Evolutionary conservation across 2,329 filamentous ascomycete genomes (phyloP), one percentile per base, ranked within the genome.

Genomic region (Phaeophleospora eucalypticola): DNA sequence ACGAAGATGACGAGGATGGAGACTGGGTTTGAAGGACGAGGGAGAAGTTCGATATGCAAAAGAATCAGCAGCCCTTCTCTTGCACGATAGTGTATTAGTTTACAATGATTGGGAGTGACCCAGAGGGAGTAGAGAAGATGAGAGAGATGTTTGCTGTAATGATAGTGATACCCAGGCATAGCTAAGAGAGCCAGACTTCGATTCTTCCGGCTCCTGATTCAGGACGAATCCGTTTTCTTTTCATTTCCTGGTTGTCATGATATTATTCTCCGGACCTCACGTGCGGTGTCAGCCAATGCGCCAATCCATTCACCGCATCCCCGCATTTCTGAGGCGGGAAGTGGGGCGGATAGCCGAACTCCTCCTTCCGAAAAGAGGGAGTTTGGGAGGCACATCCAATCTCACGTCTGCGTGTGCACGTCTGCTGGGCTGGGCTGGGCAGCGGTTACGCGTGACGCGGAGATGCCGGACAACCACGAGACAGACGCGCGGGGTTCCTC

Each of bases 1-100:
- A 48, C 14, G 48, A 52, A 16, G 59, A 60, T 44, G 52, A 56
- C 19, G 60, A 56, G 16, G 54, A 57, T 41, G 58, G 48, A 15
- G 58, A 44, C 1, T 60, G 58, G 58, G 52, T 44, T 17, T 59
- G 27, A 42, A 21, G 14, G 20, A 29, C 24, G 24, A 12, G 24
- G 12, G n/a, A n/a, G n/a, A n/a, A n/a, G n/a, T n/a, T n/a, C n/a
- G n/a, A n/a, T n/a, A n/a, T n/a, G n/a, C n/a, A 29, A 29, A 29
- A 29, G 24, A 6, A 29, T 29, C 12, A 6, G 12, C 7, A 29
- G 24, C 6, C 7, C 24, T 7, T 29, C 24, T 7, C 24, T 29
- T 29, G 24, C 6, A 12, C 24, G 12, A 29, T 6, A 7, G 12
- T 29, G 24, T 29, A 6, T 29, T 29, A 6, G 6, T 29, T 29